Percentiles rank a stretch among this genome's conserved stretches.
These are phyloP conservation scores for Leccinum boreale DNA, from an alignment of 768 basidiomycete species.

Conservation along the genomic window DNA sequence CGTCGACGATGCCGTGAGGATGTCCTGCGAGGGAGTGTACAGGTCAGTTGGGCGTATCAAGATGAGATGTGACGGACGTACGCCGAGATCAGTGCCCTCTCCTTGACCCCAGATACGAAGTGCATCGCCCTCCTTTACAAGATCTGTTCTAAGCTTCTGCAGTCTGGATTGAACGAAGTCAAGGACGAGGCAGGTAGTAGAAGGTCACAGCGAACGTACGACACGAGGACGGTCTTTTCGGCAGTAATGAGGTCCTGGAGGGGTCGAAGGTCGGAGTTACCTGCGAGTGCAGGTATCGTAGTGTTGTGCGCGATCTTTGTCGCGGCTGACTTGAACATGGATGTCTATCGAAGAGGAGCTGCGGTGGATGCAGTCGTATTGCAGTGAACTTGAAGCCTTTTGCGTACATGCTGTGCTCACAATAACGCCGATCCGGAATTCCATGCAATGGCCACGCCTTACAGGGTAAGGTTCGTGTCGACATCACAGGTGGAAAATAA, in stretches of 20 bases:
- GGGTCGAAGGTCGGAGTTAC: slow-evolving; percentile 74
- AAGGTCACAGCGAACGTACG: slow-evolving; percentile 45
- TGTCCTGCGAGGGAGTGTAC: slow-evolving; percentile 50
- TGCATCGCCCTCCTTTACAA: slow-evolving; percentile 68
- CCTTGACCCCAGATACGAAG: slow-evolving; percentile 69
- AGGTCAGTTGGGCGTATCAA: not conserved
- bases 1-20: slow-evolving; percentile 64
- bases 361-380: no score
- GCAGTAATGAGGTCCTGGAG: slow-evolving; percentile 88
- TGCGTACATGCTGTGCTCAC: no score
- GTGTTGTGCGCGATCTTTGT: slow-evolving; percentile 89
- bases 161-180: slow-evolving; percentile 36
- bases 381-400: no score
- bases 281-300: slow-evolving; percentile 65
- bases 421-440: no score
- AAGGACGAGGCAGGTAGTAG: not conserved
- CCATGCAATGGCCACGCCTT: no score
- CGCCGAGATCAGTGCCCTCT: slow-evolving; percentile 81
- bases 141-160: slow-evolving; percentile 63
- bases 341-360: slow-evolving; percentile 5
- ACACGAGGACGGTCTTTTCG: slow-evolving; percentile 76
- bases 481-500: no score
- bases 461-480: no score
- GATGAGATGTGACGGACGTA: slow-evolving; percentile 33
- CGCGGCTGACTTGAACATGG: slow-evolving; percentile 76